Base-by-base conservation (phyloP, 768 basidiomycete genomes). In the Boletus rex-veris region DNA sequence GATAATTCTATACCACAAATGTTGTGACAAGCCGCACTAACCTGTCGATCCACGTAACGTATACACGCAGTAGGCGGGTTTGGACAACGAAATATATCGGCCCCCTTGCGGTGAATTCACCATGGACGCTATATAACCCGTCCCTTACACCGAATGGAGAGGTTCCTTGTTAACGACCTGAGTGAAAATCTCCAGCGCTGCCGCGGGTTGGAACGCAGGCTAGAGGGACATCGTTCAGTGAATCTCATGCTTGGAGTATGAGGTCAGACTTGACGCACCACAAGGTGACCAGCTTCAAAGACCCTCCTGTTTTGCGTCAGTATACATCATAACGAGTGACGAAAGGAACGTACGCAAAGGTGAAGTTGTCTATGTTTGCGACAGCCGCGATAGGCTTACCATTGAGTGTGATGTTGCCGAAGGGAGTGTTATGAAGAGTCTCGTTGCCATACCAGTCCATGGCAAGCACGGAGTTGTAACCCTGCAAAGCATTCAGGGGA, bases 321-420 rank as follows among this genome's bases (percentile, higher is more conserved):
- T 15, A 2, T 21, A 18, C 21, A n/a, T 24, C 3, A 36, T 15
- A 8, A 19, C 12, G 24, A 2, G n/a, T 1, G 30, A 45, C 12
- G 21, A 30, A 33, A 12, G 33, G n/a, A 21, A 77, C 83, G 61
- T 53, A 85, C 83, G 83, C 85, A 64, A 86, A 87, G 0, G 80
- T 74, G 62, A 86, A 85, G 53, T 83, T 83, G 56, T 81, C 82
- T 31, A 86, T 79, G 47, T 85, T 85, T 63, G 83, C 78, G 16
- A 85, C 74, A 0, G 82, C 79, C 0, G 82, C 85, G 5, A 86
- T 77, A 0, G 80, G 58, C 6, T 64, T 67, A 2, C 78, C 81
- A 35, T 74, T 47, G 30, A 86, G 76, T 0, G 84, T 84, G 71
- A 86, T 83, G 55, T 84, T 84, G 5, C 58, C 75, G 16, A 76